A percentile compares a stretch with the other conserved stretches of the same genome.
phyloP scores from a whole-genome alignment of 2,329 filamentous ascomycete genomes.

The Colletotrichum viniferum region DNA sequence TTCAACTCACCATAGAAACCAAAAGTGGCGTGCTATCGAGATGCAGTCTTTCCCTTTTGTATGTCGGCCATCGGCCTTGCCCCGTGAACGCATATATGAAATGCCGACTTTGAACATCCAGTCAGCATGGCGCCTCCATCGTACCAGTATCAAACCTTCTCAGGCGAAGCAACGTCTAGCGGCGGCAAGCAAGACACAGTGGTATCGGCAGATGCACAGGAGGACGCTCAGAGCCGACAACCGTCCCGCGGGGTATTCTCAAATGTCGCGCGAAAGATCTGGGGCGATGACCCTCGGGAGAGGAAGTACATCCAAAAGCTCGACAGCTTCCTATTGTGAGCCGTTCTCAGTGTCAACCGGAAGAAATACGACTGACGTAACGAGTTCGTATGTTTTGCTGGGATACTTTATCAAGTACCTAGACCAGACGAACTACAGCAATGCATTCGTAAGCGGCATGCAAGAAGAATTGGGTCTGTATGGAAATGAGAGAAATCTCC shows the following conservation, averaged over 20 bases:
- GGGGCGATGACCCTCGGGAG: background rate
- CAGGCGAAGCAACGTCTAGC: background rate
- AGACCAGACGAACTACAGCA: conserved; percentile 35
- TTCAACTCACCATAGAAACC: background rate
- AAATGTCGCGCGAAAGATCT: background rate
- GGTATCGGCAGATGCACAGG: background rate
- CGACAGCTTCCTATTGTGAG: background rate
- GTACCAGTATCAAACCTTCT: background rate
- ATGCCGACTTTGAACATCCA: background rate
- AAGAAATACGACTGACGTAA: background rate
- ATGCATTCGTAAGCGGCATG: conserved; percentile 30
- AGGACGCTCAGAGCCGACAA: background rate
- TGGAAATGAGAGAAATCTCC: conserved; percentile 28
- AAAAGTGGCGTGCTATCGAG: background rate
- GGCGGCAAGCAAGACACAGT: background rate
- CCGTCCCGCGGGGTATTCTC: background rate
- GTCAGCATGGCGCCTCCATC: background rate
- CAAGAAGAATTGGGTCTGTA: conserved; percentile 27
- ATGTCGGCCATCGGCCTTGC: background rate
- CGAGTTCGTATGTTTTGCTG: background rate
- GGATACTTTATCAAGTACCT: conserved; percentile 25
- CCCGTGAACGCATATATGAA: background rate
- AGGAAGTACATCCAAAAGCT: conserved; percentile 2
- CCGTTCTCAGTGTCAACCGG: background rate
- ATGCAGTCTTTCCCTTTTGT: background rate